These are phyloP conservation scores for Ogataea zsoltii DNA, from an alignment of 805 yeast genomes.

Conservation along the genomic window DNA sequence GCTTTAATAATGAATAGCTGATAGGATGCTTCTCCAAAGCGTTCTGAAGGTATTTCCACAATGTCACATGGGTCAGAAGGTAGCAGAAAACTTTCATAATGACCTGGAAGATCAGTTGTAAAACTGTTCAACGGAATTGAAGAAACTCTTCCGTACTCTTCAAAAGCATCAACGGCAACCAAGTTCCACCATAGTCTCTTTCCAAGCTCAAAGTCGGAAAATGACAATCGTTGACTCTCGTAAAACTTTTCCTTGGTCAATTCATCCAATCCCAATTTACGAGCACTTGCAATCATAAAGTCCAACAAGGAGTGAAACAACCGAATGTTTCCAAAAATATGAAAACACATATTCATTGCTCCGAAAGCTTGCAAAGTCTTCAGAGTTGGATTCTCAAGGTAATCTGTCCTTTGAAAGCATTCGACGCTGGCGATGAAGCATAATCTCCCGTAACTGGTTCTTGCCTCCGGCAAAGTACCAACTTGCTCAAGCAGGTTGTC, in stretches of 20 bases:
- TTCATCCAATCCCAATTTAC: background rate
- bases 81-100: background rate
- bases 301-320: slow-evolving; percentile 4
- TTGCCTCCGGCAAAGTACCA: background rate
- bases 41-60: background rate
- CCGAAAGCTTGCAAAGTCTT: slow-evolving; percentile 4
- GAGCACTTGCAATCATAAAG: background rate
- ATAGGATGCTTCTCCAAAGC: slow-evolving; percentile 2
- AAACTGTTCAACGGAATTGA: background rate
- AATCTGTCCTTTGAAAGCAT: background rate
- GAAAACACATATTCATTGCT: slow-evolving; percentile 3
- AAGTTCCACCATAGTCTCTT: slow-evolving; percentile 7
- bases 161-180: slow-evolving; percentile 5
- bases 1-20: slow-evolving; percentile 1
- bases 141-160: slow-evolving; percentile 2
- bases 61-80: background rate
- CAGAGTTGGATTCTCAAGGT: slow-evolving; percentile 1
- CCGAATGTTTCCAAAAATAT: slow-evolving; percentile 4
- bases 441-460: background rate
- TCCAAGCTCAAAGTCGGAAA: slow-evolving; percentile 1
- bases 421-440: background rate
- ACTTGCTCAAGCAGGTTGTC: background rate
- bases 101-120: slow-evolving; percentile 3
- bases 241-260: background rate
- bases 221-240: background rate